Percentiles rank a stretch among this genome's conserved stretches.
Evolutionary conservation across 2,329 filamentous ascomycete species (phyloP).

Genomic region (Penicillium sp.): DNA sequence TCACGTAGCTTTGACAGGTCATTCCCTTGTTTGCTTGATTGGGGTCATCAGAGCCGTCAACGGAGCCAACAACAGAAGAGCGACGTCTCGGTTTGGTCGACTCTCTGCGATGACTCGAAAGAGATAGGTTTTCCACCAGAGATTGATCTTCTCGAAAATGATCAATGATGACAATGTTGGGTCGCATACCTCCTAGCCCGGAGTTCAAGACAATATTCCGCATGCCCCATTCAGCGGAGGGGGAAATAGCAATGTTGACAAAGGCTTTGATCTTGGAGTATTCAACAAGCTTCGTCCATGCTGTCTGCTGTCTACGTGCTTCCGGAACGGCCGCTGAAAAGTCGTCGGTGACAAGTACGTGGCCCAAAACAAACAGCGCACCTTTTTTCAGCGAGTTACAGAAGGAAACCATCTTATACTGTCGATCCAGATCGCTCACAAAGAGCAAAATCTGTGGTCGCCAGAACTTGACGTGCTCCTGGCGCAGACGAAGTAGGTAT

Average conservation of each 20-base stretch:
- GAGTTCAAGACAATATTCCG: conserved; percentile 79
- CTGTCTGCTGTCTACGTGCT: conserved; percentile 73
- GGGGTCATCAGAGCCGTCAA: conserved; percentile 55
- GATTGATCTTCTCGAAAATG: conserved; percentile 65
- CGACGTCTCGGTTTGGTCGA: conserved; percentile 19
- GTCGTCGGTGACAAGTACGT: conserved; percentile 82
- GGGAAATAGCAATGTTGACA: conserved; percentile 80
- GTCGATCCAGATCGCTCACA: conserved; percentile 76
- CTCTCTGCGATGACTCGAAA: conserved; percentile 33
- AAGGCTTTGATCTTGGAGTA: conserved; percentile 86
- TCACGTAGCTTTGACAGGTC: conserved; percentile 71
- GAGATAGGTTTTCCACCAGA: conserved; percentile 56
- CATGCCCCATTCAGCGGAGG: conserved; percentile 78
- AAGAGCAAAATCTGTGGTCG: conserved; percentile 81
- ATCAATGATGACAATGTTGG: conserved; percentile 80
- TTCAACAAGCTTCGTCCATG: conserved; percentile 85
- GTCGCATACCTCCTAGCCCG: conserved; percentile 81
- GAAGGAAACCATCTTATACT: conserved; percentile 82
- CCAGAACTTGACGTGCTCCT: conserved; percentile 94
- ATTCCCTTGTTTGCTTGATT: conserved; percentile 68
- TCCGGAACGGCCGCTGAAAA: conserved; percentile 77
- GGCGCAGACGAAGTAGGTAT: conserved; percentile 76
- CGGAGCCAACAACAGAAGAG: conserved; percentile 11
- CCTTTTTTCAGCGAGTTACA: conserved; percentile 92
- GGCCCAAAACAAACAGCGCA: conserved; percentile 77